Percentiles rank a stretch among this genome's conserved stretches.
These are phyloP conservation scores for Beauveria sp. DNA, from an alignment of 2,329 filamentous ascomycete genomes.

Conservation along the genomic window DNA sequence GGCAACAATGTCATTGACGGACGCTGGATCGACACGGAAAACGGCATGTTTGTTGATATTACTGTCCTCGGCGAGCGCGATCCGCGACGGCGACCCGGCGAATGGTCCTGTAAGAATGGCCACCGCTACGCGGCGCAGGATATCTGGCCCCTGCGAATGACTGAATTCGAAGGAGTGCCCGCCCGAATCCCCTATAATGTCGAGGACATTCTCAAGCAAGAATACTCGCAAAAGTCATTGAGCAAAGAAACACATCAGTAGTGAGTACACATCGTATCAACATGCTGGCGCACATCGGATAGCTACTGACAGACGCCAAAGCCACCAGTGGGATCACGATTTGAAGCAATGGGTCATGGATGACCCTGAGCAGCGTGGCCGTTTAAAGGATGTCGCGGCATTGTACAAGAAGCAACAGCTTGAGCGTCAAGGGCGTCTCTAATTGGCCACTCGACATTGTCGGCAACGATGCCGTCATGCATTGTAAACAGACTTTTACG, in stretches of 20 bases:
- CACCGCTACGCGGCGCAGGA: constrained; percentile 66
- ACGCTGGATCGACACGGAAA: constrained; percentile 70
- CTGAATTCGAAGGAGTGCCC: constrained; percentile 64
- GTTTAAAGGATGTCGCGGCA: constrained; percentile 14
- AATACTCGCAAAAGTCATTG: constrained; percentile 57
- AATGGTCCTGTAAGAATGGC: constrained; percentile 74
- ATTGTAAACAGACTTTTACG: too few species aligned
- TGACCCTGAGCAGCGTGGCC: constrained; percentile 20
- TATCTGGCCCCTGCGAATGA: constrained; percentile 67
- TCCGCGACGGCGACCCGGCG: constrained; percentile 44
- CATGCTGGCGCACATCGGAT: neutral
- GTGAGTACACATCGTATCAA: constrained; percentile 34
- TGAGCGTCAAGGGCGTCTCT: neutral
- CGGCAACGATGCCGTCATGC: neutral
- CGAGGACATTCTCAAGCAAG: constrained; percentile 55
- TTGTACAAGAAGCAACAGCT: constrained; percentile 11
- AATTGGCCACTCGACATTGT: neutral
- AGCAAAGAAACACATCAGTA: constrained; percentile 52
- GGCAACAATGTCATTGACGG: constrained; percentile 77
- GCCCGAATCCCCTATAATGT: constrained; percentile 64
- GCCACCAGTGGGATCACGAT: constrained; percentile 53
- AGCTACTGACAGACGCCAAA: constrained; percentile 21
- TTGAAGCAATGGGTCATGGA: constrained; percentile 52
- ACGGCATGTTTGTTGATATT: constrained; percentile 77
- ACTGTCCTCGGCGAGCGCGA: constrained; percentile 67